phyloP scores from a whole-genome alignment of 352 stramenopile genomes.

The Phytophthora pisi region DNA sequence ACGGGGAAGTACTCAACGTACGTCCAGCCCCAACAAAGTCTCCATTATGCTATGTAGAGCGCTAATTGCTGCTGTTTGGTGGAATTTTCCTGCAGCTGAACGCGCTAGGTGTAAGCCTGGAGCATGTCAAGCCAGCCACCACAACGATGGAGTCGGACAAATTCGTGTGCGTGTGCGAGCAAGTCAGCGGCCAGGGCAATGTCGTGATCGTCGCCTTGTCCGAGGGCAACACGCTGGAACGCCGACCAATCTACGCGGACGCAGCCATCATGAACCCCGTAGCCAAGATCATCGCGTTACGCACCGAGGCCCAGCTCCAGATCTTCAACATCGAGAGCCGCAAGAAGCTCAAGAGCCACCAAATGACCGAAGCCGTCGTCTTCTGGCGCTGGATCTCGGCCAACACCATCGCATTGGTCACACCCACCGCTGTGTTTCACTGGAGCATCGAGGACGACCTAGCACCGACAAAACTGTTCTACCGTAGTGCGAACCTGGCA shows the following conservation, averaged over 20 bases:
- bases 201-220: conserved; percentile 91
- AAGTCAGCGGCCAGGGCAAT: conserved; percentile 74
- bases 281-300: conserved; percentile 76
- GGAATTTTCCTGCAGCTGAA: conserved; percentile 54
- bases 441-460: conserved; percentile 93
- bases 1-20: conserved; percentile 4
- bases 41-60: neutral
- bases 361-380: conserved; percentile 90
- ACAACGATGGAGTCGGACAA: conserved; percentile 98
- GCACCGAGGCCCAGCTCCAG: conserved; percentile 92
- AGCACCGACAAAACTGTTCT: conserved; percentile 95
- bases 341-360: conserved; percentile 95
- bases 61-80: neutral
- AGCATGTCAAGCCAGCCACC: conserved; percentile 90
- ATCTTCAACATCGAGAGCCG: conserved; percentile 99
- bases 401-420: conserved; percentile 96
- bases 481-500: conserved; percentile 93
- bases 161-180: conserved; percentile 92
- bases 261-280: conserved; percentile 99
- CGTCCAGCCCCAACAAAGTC: neutral
- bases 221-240: conserved; percentile 77
- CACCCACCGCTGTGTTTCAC: conserved; percentile 95
- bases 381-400: conserved; percentile 98
- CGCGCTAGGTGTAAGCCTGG: conserved; percentile 79
- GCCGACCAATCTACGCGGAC: conserved; percentile 96